phyloP scores from a whole-genome alignment of 495 filamentous ascomycete genomes.

The Monascus purpureus region DNA sequence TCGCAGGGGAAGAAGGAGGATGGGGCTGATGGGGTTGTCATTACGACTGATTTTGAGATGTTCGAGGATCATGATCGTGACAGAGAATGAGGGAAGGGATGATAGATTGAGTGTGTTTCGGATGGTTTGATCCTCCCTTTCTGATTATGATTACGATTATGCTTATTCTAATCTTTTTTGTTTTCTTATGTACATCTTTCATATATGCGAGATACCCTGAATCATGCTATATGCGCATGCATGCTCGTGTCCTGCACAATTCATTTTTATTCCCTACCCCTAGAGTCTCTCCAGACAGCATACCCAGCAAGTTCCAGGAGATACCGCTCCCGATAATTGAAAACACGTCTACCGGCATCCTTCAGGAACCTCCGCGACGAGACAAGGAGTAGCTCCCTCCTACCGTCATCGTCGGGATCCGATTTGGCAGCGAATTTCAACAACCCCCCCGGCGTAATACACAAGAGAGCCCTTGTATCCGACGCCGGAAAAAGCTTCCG shows the following conservation, averaged over 20 bases:
- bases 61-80: neutral
- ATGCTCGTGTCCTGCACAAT: too few relatives aligned
- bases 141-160: too few relatives aligned
- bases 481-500: constrained; percentile 4
- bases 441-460: constrained; percentile 7
- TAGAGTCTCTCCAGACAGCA: constrained; percentile 26
- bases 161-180: too few relatives aligned
- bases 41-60: neutral
- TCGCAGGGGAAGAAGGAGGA: too few relatives aligned
- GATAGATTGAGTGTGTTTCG: neutral
- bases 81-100: too few relatives aligned
- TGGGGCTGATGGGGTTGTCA: neutral
- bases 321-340: constrained; percentile 29
- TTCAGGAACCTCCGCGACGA: constrained; percentile 16
- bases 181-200: too few relatives aligned
- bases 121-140: neutral
- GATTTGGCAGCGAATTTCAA: constrained; percentile 5
- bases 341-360: constrained; percentile 11
- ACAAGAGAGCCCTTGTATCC: constrained; percentile 6
- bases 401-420: neutral
- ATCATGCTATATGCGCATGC: too few relatives aligned
- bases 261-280: too few relatives aligned
- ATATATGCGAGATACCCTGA: too few relatives aligned
- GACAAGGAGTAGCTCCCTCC: constrained; percentile 7
- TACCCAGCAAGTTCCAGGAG: constrained; percentile 25